Conservation (phyloP, 495 filamentous ascomycete species). For the Sporormia fimetaria region DNA sequence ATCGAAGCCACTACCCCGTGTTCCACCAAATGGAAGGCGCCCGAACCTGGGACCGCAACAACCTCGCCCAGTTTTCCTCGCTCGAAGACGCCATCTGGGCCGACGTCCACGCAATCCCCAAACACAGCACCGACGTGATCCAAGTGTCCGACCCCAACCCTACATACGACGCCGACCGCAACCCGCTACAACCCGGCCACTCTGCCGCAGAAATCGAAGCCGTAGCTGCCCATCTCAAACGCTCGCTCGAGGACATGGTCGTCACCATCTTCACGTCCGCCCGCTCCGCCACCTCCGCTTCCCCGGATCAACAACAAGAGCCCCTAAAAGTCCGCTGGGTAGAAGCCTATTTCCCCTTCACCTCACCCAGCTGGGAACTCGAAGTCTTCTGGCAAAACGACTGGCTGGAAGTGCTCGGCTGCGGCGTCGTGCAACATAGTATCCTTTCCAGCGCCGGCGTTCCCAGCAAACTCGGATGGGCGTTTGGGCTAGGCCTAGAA, state of each 20-base stretch:
- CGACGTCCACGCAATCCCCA: conserved; percentile 63
- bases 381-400: conserved; percentile 90
- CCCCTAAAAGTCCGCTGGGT: conserved; percentile 85
- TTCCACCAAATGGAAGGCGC: conserved; percentile 99
- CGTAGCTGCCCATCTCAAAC: conserved; percentile 74
- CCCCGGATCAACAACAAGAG: conserved; percentile 37
- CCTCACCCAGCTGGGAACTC: conserved; percentile 85
- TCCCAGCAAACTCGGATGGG: conserved; percentile 75
- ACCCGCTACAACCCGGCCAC: conserved; percentile 74
- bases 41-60: conserved; percentile 68
- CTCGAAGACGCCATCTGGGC: conserved; percentile 35
- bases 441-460: conserved; percentile 66
- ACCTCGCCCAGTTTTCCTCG: conserved; percentile 42
- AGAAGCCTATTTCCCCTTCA: conserved; percentile 95
- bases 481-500: conserved; percentile 87
- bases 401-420: conserved; percentile 92
- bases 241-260: conserved; percentile 78
- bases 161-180: conserved; percentile 62
- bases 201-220: conserved; percentile 66
- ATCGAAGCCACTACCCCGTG: conserved; percentile 86
- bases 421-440: conserved; percentile 77
- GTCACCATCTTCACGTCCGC: conserved; percentile 78
- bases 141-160: conserved; percentile 85
- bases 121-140: conserved; percentile 53
- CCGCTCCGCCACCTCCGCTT: conserved; percentile 41